Evolutionary conservation across 2,329 filamentous ascomycete species (phyloP).

Genomic region (Sclerotinia borealis): DNA sequence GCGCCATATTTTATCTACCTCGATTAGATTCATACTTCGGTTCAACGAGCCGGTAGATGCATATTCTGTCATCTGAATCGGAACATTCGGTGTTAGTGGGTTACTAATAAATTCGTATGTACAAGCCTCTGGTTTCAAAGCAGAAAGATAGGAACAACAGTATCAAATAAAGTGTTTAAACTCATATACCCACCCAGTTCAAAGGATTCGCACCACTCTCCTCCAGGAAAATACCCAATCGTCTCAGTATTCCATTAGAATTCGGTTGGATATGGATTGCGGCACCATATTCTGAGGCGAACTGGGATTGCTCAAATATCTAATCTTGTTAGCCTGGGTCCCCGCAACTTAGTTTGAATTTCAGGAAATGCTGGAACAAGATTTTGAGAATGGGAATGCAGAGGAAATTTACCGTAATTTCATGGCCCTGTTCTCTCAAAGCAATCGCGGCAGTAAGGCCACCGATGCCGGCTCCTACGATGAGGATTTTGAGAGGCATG

Average conservation of each 20-base stretch:
- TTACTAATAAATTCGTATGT: not conserved
- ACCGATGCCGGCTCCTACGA: constrained; percentile 52
- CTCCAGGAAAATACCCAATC: constrained; percentile 39
- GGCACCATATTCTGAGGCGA: constrained; percentile 52
- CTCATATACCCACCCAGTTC: not conserved
- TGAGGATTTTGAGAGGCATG: constrained; percentile 34
- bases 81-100: not conserved
- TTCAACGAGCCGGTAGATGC: not conserved
- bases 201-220: constrained; percentile 32
- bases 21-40: constrained; percentile 23
- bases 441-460: constrained; percentile 56
- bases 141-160: no score
- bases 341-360: not conserved
- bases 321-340: constrained; percentile 21
- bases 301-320: constrained; percentile 50
- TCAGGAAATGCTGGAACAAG: not conserved
- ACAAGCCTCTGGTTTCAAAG: not conserved
- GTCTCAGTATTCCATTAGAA: constrained; percentile 48
- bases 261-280: constrained; percentile 60
- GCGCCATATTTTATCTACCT: constrained; percentile 41
- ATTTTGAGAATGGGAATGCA: not conserved
- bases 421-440: constrained; percentile 48
- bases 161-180: not conserved
- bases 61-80: constrained; percentile 30
- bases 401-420: not conserved